Evolutionary conservation across 768 basidiomycete species (phyloP), one percentile per base, ranked within the genome.

Genomic region (Chlorophyllum brunneum): DNA sequence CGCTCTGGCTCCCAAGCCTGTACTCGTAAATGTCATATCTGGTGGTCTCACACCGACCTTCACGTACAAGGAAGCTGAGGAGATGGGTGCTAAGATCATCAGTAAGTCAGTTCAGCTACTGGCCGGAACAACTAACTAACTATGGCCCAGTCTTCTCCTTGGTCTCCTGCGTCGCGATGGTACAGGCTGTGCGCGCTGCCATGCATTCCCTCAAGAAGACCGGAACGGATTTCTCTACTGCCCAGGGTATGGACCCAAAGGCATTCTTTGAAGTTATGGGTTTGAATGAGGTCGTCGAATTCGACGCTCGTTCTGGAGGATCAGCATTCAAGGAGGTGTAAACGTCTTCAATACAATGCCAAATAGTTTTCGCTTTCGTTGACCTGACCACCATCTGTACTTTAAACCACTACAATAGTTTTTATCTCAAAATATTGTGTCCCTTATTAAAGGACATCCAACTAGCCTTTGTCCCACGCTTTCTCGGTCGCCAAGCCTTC

Each of bases 21-120:
- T 86, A 31, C 82, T 88, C 26, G 85, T 88, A 24, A 88, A 88
- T 56, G 86, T 88, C n/a, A 87, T 88, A 54, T 86, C 85, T 3
- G 86, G 86, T 36, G 86, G 86, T 18, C 71, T 88, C 38, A 87
- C 86, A 0, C 86, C 86, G 1, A 80, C 83, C 5, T 87, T 87
- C 63, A 88, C 85, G 1, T 77, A 71, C 53, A 66, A 79, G 43
- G 81, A 88, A 61, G 86, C 85, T 0, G 86, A 87, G 63, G 70
- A 68, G n/a, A 73, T 79, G 62, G 86, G 86, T 22, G 86, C 85
- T 27, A 88, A 88, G 63, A 81, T 88, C 44, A 87, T 88, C 64
- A 87, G 86, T 87, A 54, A 65, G 83, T 69, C 7, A 8, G 30
- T 24, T 0, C 8, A 7, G 42, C n/a, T n/a, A 30, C 9, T 8